A percentile compares a stretch with the other conserved stretches of the same genome.
Evolutionary conservation across 176 grass and related monocot genomes (phyloP).

Genomic region (Hyparrhenia diplandra): DNA sequence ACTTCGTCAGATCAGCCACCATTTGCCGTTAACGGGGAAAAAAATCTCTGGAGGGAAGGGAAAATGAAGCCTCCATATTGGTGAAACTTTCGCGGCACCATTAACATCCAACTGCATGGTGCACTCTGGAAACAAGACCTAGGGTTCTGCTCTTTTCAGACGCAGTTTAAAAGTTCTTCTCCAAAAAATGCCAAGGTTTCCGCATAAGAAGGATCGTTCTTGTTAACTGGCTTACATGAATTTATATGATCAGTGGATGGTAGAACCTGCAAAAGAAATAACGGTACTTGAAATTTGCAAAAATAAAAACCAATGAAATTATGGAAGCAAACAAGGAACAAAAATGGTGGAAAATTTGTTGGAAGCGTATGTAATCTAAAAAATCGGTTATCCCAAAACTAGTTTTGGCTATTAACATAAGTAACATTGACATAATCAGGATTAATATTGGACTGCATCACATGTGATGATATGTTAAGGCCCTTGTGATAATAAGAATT

Average conservation of each 20-base stretch:
- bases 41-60: neutral
- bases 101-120: neutral
- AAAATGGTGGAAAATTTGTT: neutral
- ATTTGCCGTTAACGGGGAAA: neutral
- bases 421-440: neutral
- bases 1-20: neutral
- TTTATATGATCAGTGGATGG: slow-evolving; percentile 88
- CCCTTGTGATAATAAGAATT: neutral
- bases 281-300: neutral
- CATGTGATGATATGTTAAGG: neutral
- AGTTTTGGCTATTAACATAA: neutral
- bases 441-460: neutral
- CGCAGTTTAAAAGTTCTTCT: slow-evolving; percentile 48
- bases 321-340: neutral
- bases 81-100: neutral
- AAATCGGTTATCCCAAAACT: neutral
- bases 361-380: neutral
- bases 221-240: slow-evolving; percentile 88
- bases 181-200: slow-evolving; percentile 84
- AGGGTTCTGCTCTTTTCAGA: slow-evolving; percentile 13
- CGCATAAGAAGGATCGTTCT: slow-evolving; percentile 77
- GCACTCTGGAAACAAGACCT: neutral
- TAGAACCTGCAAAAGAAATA: slow-evolving; percentile 52
- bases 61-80: neutral
- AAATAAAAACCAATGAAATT: neutral